Percentiles rank a stretch among this genome's conserved stretches.
These are phyloP conservation scores for Hymenotorrendiella dingleyae DNA, from an alignment of 2,329 filamentous ascomycete species.

Conservation along the genomic window DNA sequence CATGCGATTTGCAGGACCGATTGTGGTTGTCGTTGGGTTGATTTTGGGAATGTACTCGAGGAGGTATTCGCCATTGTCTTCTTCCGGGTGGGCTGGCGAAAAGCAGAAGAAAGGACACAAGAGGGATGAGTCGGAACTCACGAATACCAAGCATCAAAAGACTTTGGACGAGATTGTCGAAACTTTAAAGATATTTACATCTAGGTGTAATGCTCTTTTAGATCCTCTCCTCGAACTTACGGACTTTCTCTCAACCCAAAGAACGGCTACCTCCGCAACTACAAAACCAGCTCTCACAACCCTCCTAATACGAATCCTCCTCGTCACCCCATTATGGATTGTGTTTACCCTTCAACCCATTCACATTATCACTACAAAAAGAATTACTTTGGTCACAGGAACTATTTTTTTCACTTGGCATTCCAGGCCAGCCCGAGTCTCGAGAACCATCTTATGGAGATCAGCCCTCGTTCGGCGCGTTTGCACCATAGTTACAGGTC, in stretches of 20 bases:
- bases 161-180: conserved; percentile 97
- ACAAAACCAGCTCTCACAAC: conserved; percentile 85
- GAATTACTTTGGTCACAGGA: conserved; percentile 78
- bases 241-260: conserved; percentile 87
- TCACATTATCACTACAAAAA: conserved; percentile 77
- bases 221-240: conserved; percentile 85
- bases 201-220: conserved; percentile 83
- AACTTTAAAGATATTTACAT: conserved; percentile 83
- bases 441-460: conserved; percentile 84
- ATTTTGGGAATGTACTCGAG: conserved; percentile 91
- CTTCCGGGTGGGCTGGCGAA: conserved; percentile 68
- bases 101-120: conserved; percentile 47
- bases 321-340: conserved; percentile 86
- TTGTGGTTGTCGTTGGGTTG: conserved; percentile 71
- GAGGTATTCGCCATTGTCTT: conserved; percentile 84
- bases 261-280: conserved; percentile 84
- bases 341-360: conserved; percentile 74
- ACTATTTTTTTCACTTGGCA: conserved; percentile 90
- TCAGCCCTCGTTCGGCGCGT: conserved; percentile 68
- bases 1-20: conserved; percentile 75
- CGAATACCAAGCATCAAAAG: conserved; percentile 75
- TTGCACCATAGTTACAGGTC: conserved; percentile 69
- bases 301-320: conserved; percentile 80
- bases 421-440: conserved; percentile 76
- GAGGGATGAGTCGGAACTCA: conserved; percentile 45